Base-by-base conservation (phyloP, 345 rosid species). In the Salix exigua region DNA sequence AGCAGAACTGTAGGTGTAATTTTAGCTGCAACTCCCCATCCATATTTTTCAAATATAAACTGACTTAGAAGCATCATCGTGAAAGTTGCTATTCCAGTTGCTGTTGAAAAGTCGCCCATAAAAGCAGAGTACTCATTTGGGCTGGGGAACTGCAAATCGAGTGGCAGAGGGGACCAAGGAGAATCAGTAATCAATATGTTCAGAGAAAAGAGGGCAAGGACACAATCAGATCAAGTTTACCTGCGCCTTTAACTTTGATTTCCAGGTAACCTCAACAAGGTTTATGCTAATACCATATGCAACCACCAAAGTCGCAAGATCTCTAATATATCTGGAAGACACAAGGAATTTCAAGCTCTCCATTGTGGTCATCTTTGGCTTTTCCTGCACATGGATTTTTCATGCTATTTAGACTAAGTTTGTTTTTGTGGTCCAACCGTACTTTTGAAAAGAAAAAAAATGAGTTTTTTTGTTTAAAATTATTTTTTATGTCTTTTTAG, bases 241-340 rank as follows among this genome's bases (percentile, higher is more conserved):
- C 99, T 95, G 99, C n/a, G 99, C 99, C 86, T 95, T 95, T 78
- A 95, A 97, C 85, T 95, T 95, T 38, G 99, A 95, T 83, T 95
- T 95, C 99, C 99, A 95, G 50, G 99, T 95, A 82, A 93, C 97
- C 82, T 95, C 99, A 42, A 95, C 99, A 35, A 95, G 97, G 83
- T 95, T 95, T 84, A 93, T 95, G 84, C 99, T 95, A 67, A 95
- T 95, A 79, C 99, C 99, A 72, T 95, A 95, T 6, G 99, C 99
- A 77, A 95, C 97, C 82, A 95, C 99, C 88, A 95, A 85, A 76
- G 94, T 91, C 48, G 99, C 99, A 69, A 93, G 96, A 85, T 95
- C 92, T 84, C 99, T 88, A 51, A 95, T 91, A 83, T 95, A 95
- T 68, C 78, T 91, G 68, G 97, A 91, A 69, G 99, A 93, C 38